phyloP scores from a whole-genome alignment of 129 eudicot genomes.

The Oenanthe sinensis region DNA sequence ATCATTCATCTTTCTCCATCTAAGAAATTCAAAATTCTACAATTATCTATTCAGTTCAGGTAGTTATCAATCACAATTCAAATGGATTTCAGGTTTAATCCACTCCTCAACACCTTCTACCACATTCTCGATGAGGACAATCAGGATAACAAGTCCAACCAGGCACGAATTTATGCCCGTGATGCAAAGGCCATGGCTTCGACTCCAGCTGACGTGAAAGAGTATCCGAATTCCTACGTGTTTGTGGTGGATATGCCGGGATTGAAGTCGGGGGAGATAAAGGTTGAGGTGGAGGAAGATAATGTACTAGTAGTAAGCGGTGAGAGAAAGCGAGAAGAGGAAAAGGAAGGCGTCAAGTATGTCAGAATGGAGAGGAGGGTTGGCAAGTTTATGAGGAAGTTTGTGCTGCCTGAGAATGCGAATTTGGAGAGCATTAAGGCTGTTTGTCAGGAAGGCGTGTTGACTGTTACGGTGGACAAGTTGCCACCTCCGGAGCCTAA shows the following conservation, averaged over 20 bases:
- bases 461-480: no score
- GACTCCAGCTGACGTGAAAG: neutral
- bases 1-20: no score
- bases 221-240: slow-evolving; percentile 11
- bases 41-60: no score
- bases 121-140: neutral
- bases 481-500: no score
- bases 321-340: slow-evolving; percentile 36
- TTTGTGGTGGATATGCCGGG: slow-evolving; percentile 45
- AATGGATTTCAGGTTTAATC: neutral
- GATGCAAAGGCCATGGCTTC: neutral
- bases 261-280: slow-evolving; percentile 32
- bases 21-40: no score
- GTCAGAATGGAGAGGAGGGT: slow-evolving; percentile 2
- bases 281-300: slow-evolving; percentile 35
- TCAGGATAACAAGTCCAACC: neutral
- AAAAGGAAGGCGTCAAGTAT: neutral
- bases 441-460: no score
- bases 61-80: no score
- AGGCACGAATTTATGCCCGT: no score
- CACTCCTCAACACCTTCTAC: neutral
- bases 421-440: no score
- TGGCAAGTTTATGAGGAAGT: no score
- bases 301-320: slow-evolving; percentile 35
- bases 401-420: no score